These are phyloP conservation scores for Sanghuangporus sanghuang DNA, from an alignment of 1,284 basidiomycete species.

Conservation along the genomic window DNA sequence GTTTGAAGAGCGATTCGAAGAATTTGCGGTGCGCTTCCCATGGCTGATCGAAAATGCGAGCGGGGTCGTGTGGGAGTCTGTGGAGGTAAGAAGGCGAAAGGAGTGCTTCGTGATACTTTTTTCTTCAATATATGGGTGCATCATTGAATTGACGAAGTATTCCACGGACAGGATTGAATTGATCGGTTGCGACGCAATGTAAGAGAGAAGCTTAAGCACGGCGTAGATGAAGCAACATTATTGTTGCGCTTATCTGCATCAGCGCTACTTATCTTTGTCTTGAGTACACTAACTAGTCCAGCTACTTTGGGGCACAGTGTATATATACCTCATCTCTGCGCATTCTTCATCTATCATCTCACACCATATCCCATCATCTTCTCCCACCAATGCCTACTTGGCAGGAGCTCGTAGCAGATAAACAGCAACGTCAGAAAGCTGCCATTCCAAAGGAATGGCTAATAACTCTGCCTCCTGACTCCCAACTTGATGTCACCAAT, in stretches of 20 bases:
- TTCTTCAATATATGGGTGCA: neutral
- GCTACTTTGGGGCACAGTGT: neutral
- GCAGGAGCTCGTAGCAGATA: constrained; percentile 47
- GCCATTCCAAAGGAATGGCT: constrained; percentile 60
- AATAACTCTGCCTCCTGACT: constrained; percentile 35
- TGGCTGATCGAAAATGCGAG: too few relatives aligned
- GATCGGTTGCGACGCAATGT: too few relatives aligned
- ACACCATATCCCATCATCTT: neutral
- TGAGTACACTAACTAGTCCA: neutral
- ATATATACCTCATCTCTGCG: neutral
- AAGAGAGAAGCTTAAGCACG: too few relatives aligned
- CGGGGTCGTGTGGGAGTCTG: too few relatives aligned
- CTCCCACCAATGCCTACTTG: constrained; percentile 30
- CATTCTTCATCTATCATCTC: neutral
- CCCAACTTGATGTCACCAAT: constrained; percentile 46
- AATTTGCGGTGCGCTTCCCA: too few relatives aligned
- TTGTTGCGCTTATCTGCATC: neutral
- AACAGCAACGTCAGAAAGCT: constrained; percentile 44
- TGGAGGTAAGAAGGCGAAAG: neutral
- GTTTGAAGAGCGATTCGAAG: too few relatives aligned
- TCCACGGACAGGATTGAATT: neutral
- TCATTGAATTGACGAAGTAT: neutral
- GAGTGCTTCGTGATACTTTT: neutral
- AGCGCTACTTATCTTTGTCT: neutral
- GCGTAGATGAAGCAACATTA: neutral